These are phyloP conservation scores for Rutstroemia sydowiana DNA, from an alignment of 2,329 filamentous ascomycete species.

Conservation along the genomic window DNA sequence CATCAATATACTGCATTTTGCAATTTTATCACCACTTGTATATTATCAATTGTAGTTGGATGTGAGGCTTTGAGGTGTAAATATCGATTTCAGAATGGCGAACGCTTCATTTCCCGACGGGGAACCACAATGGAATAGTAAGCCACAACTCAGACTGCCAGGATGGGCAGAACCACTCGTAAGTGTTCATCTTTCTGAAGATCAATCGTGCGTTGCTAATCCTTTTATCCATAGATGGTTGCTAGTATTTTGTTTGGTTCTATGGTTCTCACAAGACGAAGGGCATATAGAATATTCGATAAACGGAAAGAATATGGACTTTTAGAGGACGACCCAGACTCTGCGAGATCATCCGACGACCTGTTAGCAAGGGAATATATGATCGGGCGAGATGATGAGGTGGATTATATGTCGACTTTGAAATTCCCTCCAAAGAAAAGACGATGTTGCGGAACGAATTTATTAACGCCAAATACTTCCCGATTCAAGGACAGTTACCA, in stretches of 20 bases:
- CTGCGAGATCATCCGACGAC: conserved; percentile 28
- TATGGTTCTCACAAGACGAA: conserved; percentile 27
- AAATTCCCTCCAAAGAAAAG: conserved; percentile 41
- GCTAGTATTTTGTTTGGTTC: conserved; percentile 28
- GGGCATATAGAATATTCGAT: conserved; percentile 23
- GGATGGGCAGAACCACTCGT: conserved; percentile 30
- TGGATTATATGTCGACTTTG: conserved; percentile 22
- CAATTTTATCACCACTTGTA: too few species aligned
- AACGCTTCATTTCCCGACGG: background rate
- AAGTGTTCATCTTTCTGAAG: conserved; percentile 1
- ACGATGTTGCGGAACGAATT: conserved; percentile 40
- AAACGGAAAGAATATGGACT: conserved; percentile 14
- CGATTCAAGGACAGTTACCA: conserved; percentile 54
- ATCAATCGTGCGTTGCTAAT: background rate
- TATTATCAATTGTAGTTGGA: background rate
- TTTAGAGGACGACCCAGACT: conserved; percentile 24
- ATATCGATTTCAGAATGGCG: background rate
- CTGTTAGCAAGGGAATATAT: conserved; percentile 24
- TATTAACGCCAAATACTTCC: conserved; percentile 51
- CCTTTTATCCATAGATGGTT: conserved; percentile 23
- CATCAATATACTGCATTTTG: too few species aligned
- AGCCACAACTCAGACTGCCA: conserved; percentile 28
- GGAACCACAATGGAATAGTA: conserved; percentile 29
- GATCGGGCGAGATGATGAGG: conserved; percentile 16
- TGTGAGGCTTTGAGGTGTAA: background rate